Evolutionary conservation across 106 monocot genomes (phyloP).

Genomic region (Dioscorea zingiberensis): DNA sequence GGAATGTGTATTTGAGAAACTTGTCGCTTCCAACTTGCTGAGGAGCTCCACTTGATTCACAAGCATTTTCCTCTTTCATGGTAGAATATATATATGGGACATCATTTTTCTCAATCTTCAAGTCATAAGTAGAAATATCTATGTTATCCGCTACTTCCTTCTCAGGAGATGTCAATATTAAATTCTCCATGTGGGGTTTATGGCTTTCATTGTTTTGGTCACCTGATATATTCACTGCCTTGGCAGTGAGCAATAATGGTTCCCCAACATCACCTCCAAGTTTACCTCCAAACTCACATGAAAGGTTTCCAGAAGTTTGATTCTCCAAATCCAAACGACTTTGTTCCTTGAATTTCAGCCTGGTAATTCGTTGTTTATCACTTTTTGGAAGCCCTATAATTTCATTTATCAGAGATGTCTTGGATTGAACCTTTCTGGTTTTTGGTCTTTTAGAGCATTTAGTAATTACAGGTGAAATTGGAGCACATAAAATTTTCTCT

Average conservation of each 20-base stretch:
- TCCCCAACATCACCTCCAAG: too few relatives aligned
- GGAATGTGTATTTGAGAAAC: slow-evolving; percentile 39
- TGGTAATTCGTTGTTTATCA: background rate
- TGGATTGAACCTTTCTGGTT: background rate
- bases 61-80: background rate
- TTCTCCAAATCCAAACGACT: background rate
- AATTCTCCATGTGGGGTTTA: too few relatives aligned
- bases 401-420: background rate
- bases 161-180: background rate
- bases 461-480: background rate
- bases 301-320: background rate
- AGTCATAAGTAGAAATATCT: background rate
- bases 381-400: background rate
- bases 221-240: too few relatives aligned
- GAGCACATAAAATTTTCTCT: background rate
- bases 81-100: background rate
- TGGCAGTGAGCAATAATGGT: too few relatives aligned
- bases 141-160: background rate
- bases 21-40: slow-evolving; percentile 10
- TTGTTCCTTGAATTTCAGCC: background rate
- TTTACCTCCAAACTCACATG: background rate
- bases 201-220: too few relatives aligned
- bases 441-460: background rate
- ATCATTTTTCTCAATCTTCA: slow-evolving; percentile 4
- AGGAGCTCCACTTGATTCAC: slow-evolving; percentile 8